Evolutionary conservation across 805 yeast species (phyloP).

Genomic region (Candida mattraensis): DNA sequence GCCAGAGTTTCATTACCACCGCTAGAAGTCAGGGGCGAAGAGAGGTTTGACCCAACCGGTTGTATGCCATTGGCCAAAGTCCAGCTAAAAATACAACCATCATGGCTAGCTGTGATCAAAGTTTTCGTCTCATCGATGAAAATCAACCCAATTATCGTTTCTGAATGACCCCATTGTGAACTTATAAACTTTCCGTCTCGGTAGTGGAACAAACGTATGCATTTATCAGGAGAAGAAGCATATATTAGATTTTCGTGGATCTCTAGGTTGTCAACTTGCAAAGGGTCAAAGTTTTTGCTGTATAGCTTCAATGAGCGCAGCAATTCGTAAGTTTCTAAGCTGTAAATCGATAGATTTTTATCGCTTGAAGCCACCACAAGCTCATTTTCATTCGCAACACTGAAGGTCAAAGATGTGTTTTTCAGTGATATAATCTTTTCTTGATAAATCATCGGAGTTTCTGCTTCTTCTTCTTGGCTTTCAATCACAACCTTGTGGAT

Average conservation of each 20-base stretch:
- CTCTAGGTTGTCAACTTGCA: slow-evolving; percentile 45
- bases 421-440: slow-evolving; percentile 52
- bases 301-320: slow-evolving; percentile 41
- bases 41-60: slow-evolving; percentile 6
- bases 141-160: slow-evolving; percentile 45
- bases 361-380: slow-evolving; percentile 54
- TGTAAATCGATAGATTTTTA: slow-evolving; percentile 43
- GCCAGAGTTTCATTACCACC: slow-evolving; percentile 1
- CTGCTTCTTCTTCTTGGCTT: slow-evolving; percentile 13
- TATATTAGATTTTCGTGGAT: slow-evolving; percentile 34
- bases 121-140: slow-evolving; percentile 19
- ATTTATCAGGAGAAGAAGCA: slow-evolving; percentile 55
- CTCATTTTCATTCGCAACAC: slow-evolving; percentile 35
- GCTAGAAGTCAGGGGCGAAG: slow-evolving; percentile 14
- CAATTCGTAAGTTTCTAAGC: slow-evolving; percentile 34
- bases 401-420: slow-evolving; percentile 48
- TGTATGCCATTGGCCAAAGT: slow-evolving; percentile 11
- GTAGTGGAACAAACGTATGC: slow-evolving; percentile 50
- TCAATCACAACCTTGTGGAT: slow-evolving; percentile 41
- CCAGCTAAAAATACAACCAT: slow-evolving; percentile 59
- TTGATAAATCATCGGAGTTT: slow-evolving; percentile 27
- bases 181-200: slow-evolving; percentile 46
- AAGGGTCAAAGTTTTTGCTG: slow-evolving; percentile 42
- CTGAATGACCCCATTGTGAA: slow-evolving; percentile 62
- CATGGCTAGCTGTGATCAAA: slow-evolving; percentile 45